Conservation (phyloP, 352 stramenopile species). For the Phytophthora syringae region DNA sequence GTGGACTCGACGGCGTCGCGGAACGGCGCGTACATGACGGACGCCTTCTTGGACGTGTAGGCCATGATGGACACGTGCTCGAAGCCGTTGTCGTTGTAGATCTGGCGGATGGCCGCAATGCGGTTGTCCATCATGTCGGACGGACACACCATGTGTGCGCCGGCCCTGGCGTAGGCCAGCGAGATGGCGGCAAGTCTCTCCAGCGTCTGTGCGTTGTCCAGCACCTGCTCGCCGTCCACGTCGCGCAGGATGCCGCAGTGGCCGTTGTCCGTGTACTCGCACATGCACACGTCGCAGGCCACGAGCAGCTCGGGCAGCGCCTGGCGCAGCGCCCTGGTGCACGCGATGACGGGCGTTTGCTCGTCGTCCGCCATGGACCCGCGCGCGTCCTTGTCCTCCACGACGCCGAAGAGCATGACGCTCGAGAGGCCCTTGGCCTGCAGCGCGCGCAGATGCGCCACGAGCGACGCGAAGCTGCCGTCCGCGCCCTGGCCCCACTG, state of each 20-base stretch:
- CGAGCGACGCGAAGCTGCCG: conserved; percentile 72
- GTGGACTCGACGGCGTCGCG: conserved; percentile 97
- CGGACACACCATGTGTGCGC: conserved; percentile 97
- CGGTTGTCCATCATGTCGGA: conserved; percentile 98
- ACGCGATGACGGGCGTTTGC: conserved; percentile 83
- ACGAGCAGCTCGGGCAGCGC: conserved; percentile 81
- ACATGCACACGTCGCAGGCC: conserved; percentile 90
- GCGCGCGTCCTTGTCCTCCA: conserved; percentile 81
- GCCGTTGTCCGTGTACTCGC: conserved; percentile 91
- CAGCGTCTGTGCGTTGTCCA: conserved; percentile 97
- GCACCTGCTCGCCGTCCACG: conserved; percentile 95
- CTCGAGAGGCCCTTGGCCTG: conserved; percentile 78
- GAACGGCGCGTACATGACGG: conserved; percentile 96
- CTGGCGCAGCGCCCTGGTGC: conserved; percentile 64
- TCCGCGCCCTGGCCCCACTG: conserved; percentile 82
- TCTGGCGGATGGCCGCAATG: conserved; percentile 94
- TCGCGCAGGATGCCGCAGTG: conserved; percentile 83
- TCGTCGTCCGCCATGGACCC: conserved; percentile 77
- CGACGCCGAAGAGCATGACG: conserved; percentile 91
- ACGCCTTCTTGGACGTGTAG: conserved; percentile 99
- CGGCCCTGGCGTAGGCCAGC: conserved; percentile 95
- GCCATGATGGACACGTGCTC: conserved; percentile 98
- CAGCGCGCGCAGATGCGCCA: conserved; percentile 73
- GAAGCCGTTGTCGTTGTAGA: conserved; percentile 96
- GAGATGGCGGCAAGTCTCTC: conserved; percentile 96